Conservation (phyloP, 2,329 filamentous ascomycete genomes). For the Akanthomyces lecanii region DNA sequence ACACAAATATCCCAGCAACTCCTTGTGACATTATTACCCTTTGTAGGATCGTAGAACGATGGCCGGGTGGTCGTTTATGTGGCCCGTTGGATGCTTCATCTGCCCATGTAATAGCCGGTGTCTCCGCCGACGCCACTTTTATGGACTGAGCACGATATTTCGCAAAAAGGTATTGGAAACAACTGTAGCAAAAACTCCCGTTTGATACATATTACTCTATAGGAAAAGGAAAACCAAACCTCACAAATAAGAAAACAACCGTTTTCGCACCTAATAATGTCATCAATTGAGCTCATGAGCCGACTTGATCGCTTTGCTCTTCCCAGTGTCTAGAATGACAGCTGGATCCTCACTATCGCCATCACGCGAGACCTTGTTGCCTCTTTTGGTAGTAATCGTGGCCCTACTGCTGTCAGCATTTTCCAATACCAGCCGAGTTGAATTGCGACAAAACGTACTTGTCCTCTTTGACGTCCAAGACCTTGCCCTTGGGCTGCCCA, state of each 20-base stretch:
- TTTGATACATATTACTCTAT: no score
- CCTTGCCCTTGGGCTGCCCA: slow-evolving; percentile 40
- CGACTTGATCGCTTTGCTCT: slow-evolving; percentile 39
- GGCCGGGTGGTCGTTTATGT: no score
- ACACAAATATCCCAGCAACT: no score
- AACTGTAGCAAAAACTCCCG: no score
- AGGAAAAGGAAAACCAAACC: neutral
- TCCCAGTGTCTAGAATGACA: slow-evolving; percentile 39
- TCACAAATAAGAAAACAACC: neutral
- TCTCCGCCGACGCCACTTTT: no score
- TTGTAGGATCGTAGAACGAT: no score
- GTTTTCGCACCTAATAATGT: neutral
- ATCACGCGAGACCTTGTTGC: slow-evolving; percentile 38
- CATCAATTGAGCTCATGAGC: slow-evolving; percentile 36
- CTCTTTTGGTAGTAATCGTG: slow-evolving; percentile 38
- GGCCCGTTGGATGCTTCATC: no score
- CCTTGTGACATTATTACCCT: no score
- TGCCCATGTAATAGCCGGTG: no score
- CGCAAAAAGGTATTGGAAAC: no score
- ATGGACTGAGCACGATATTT: no score
- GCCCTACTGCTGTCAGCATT: slow-evolving; percentile 25
- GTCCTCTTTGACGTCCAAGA: slow-evolving; percentile 38
- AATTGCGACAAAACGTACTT: neutral
- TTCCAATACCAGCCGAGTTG: neutral
- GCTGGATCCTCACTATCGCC: slow-evolving; percentile 39